Percentiles rank a stretch among this genome's conserved stretches.
Conservation (phyloP, 495 filamentous ascomycete genomes). For the Parathielavia hyrcaniae region DNA sequence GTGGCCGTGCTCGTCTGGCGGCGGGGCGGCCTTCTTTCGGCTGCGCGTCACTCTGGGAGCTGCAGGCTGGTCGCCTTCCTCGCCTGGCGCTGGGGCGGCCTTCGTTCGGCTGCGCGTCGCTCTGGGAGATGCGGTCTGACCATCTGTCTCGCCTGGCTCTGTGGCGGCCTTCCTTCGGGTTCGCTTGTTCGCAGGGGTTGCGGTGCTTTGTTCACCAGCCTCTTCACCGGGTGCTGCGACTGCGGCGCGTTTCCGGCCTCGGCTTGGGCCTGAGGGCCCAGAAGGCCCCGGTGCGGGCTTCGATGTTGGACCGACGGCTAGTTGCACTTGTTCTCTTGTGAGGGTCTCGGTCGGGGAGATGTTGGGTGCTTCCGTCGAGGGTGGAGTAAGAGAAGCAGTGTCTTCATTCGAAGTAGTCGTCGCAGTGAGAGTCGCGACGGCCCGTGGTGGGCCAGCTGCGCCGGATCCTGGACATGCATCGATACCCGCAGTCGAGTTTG, state of each 20-base stretch:
- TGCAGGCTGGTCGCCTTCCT: too few relatives aligned
- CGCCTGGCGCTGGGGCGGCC: too few relatives aligned
- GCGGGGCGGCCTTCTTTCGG: too few relatives aligned
- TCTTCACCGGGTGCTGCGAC: constrained; percentile 7
- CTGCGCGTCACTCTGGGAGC: too few relatives aligned
- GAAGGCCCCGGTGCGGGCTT: constrained; percentile 3
- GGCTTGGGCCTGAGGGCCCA: constrained; percentile 12
- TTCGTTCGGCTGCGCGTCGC: constrained; percentile 2
- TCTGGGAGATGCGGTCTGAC: constrained; percentile 4
- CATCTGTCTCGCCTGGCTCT: constrained; percentile 12
- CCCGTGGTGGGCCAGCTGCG: background rate
- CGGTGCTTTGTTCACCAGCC: constrained; percentile 1
- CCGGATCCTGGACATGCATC: background rate
- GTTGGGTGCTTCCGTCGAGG: constrained; percentile 2
- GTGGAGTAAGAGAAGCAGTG: background rate
- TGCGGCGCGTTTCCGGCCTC: constrained; percentile 21
- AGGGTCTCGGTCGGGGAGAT: background rate
- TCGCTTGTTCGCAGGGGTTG: constrained; percentile 8
- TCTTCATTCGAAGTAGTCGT: background rate
- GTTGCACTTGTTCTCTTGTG: background rate
- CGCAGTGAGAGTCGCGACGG: background rate
- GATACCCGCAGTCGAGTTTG: background rate
- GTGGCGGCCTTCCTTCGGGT: constrained; percentile 9
- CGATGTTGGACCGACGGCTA: background rate
- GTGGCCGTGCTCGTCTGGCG: too few relatives aligned